These are phyloP conservation scores for Purshia tridentata DNA, from an alignment of 306 rosid species.

Conservation along the genomic window DNA sequence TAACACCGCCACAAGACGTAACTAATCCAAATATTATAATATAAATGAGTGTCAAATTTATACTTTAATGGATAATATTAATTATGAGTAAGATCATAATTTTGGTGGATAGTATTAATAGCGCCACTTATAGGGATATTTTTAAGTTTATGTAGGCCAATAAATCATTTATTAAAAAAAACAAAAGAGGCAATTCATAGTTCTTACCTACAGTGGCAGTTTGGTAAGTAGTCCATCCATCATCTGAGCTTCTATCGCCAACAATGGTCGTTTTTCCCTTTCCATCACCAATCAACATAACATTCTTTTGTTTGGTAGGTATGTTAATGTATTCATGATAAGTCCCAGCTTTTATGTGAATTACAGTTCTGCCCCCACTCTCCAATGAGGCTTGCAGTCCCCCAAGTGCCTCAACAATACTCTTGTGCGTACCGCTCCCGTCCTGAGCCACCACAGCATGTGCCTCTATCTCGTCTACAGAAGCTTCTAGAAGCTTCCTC, in stretches of 20 bases:
- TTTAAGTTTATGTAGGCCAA: too few species aligned
- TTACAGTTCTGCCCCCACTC: slow-evolving; percentile 30
- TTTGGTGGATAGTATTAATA: too few species aligned
- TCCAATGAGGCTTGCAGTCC: slow-evolving; percentile 9
- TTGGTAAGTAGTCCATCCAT: slow-evolving; percentile 33
- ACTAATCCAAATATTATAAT: too few species aligned
- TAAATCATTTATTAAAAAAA: too few species aligned
- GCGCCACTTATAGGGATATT: too few species aligned
- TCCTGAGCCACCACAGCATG: slow-evolving; percentile 43
- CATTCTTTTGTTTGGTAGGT: slow-evolving; percentile 33
- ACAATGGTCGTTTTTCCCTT: slow-evolving; percentile 30
- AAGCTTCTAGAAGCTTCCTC: slow-evolving; percentile 28
- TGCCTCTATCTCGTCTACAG: slow-evolving; percentile 26
- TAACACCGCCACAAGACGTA: too few species aligned
- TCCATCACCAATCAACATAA: slow-evolving; percentile 40
- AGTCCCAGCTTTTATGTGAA: slow-evolving; percentile 33
- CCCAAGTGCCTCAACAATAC: slow-evolving; percentile 25
- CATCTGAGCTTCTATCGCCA: slow-evolving; percentile 20
- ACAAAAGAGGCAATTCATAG: neutral
- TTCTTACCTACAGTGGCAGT: slow-evolving; percentile 41
- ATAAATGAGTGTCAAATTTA: too few species aligned
- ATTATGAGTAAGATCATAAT: too few species aligned
- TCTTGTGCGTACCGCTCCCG: slow-evolving; percentile 40
- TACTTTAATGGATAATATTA: too few species aligned
- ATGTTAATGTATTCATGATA: slow-evolving; percentile 32